Conservation (phyloP, 2,329 filamentous ascomycete species). For the Trichoderma guizhouense region DNA sequence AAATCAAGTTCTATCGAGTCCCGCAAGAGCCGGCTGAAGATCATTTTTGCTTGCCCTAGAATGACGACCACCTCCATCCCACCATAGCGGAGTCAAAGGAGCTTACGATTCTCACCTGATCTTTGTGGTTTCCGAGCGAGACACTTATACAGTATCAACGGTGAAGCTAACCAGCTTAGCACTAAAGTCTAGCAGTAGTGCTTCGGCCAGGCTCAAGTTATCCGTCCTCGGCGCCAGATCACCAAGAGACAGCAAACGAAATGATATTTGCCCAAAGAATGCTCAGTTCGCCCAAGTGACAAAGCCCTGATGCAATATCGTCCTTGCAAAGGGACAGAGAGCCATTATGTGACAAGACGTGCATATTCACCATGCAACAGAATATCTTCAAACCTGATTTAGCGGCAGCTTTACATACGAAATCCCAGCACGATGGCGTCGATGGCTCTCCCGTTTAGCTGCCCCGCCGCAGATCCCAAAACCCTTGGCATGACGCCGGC, state of each 20-base stretch:
- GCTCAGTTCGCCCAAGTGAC: not conserved
- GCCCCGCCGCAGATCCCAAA: conserved; percentile 16
- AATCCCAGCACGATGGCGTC: conserved; percentile 12
- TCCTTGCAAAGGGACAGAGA: not conserved
- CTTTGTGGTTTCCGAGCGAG: not conserved
- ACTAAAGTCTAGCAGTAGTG: not conserved
- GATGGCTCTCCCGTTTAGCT: conserved; percentile 8
- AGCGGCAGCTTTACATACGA: not conserved
- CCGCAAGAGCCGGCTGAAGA: not conserved
- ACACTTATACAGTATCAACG: not conserved
- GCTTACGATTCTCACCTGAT: conserved; percentile 7
- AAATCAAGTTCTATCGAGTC: not conserved
- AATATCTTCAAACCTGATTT: conserved; percentile 8
- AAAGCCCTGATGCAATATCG: not conserved
- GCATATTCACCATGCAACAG: not conserved
- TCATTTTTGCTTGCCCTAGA: not conserved
- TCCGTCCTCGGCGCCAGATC: not conserved
- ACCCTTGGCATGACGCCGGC: conserved; percentile 13
- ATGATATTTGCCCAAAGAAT: not conserved
- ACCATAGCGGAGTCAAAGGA: not conserved
- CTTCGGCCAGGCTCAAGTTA: not conserved
- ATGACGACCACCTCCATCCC: conserved; percentile 13
- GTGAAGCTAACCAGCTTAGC: not conserved
- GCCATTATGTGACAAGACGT: not conserved
- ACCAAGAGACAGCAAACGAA: not conserved